Evolutionary conservation across 148 eudicot genomes (phyloP), one percentile per base, ranked within the genome.

Genomic region (Dysphania ambrosioides): DNA sequence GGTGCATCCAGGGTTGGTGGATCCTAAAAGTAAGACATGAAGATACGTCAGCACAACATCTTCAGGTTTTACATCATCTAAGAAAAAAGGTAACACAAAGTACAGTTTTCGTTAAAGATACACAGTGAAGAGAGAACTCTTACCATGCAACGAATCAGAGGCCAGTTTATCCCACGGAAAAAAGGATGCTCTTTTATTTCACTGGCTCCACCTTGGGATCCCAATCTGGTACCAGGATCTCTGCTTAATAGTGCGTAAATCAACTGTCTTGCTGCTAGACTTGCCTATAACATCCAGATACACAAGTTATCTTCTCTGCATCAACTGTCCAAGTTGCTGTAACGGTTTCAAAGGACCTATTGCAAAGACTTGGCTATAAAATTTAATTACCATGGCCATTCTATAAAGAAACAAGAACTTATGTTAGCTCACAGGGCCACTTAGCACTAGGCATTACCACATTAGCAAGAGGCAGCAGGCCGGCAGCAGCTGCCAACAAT

Each of bases 111-210:
- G 36, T 40, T 34, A 12, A 42, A 19, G 23, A 6, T 24, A 24
- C 58, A 8, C 32, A 58, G 36, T 31, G 9, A 44, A 47, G 30
- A 26, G 30, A 69, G 73, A 78, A 59, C 55, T 7, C 56, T 47
- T 90, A 93, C 99, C 99, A 86, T 90, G 89, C 90, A 85, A 60
- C 99, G 97, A 44, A 95, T 95, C 23, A 95, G 82, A 79, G 99
- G 97, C 99, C 99, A 95, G 60, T 87, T 85, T 75, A 95, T 89
- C 81, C 83, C 99, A 65, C 81, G 90, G 78, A 95, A 95, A 83
- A 92, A 95, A 11, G 91, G 79, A 71, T 95, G 96, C 70, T 85
- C 77, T 77, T 95, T 95, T 77, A 95, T 90, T 83, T 90, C 97
- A 75, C 81, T 87, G 65, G 93, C 83, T 66, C 99, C 99, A 31